A percentile compares a stretch with the other conserved stretches of the same genome.
phyloP scores from a whole-genome alignment of 148 eudicot genomes.

The Rhododendron molle region DNA sequence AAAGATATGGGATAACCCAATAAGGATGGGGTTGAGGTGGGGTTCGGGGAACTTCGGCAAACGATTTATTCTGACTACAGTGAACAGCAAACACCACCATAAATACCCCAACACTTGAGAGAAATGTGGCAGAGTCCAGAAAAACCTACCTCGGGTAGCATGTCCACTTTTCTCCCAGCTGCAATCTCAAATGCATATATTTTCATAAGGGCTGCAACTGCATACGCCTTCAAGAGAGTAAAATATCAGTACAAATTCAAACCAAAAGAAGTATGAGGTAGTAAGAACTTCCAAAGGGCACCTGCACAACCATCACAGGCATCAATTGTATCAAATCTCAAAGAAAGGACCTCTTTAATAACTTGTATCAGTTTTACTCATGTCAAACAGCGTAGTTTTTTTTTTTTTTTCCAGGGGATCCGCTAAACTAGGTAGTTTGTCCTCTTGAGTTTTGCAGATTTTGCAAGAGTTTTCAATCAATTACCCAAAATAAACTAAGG shows the following conservation, averaged over 20 bases:
- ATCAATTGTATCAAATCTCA: not conserved
- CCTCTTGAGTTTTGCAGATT: not conserved
- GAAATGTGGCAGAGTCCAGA: not conserved
- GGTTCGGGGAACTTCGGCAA: not conserved
- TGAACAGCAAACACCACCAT: not conserved
- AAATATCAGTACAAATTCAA: not conserved
- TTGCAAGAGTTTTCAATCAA: not conserved
- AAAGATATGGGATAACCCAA: not conserved
- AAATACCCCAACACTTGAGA: not conserved
- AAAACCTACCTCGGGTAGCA: constrained; percentile 78
- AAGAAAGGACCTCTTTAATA: not conserved
- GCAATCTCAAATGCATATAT: constrained; percentile 84
- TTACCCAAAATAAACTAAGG: not conserved
- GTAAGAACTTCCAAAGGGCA: not conserved
- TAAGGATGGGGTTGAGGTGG: not conserved
- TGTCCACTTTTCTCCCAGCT: constrained; percentile 77
- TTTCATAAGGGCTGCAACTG: constrained; percentile 85
- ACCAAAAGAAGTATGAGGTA: not conserved
- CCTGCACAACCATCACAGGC: not conserved
- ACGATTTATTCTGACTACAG: not conserved
- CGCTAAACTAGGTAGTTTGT: not conserved
- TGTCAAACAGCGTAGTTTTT: not conserved
- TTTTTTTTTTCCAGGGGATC: not conserved
- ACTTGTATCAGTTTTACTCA: not conserved
- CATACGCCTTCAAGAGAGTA: constrained; percentile 66